A percentile compares a stretch with the other conserved stretches of the same genome.
These are phyloP conservation scores for Sporothrix phasma DNA, from an alignment of 2,329 filamentous ascomycete genomes.

Conservation along the genomic window DNA sequence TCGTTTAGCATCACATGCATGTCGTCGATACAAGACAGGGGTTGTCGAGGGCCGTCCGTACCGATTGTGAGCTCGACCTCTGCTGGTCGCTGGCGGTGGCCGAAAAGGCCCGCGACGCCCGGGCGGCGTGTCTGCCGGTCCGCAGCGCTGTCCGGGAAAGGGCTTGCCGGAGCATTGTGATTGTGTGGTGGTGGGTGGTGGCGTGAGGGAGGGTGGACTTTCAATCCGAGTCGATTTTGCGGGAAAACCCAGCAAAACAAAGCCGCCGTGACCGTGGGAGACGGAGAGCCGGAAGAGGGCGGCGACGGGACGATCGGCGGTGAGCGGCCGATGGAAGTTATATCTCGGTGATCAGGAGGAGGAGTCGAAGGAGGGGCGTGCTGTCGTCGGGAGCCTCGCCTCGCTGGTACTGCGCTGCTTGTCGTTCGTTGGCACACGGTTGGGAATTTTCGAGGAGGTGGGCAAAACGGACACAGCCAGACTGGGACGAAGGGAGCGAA, in stretches of 20 bases:
- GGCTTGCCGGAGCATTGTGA: slow-evolving; percentile 58
- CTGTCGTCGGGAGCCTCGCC: slow-evolving; percentile 1
- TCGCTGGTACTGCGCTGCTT: neutral
- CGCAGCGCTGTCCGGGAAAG: slow-evolving; percentile 59
- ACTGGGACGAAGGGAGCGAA: slow-evolving; percentile 19
- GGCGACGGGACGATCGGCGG: neutral
- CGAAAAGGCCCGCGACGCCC: slow-evolving; percentile 68
- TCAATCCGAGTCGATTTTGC: slow-evolving; percentile 22
- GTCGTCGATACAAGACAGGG: neutral
- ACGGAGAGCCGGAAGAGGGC: slow-evolving; percentile 11
- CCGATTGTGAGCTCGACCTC: slow-evolving; percentile 97
- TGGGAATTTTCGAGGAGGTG: slow-evolving; percentile 17
- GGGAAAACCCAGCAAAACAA: slow-evolving; percentile 8
- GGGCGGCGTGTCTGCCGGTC: slow-evolving; percentile 48
- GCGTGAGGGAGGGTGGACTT: slow-evolving; percentile 20
- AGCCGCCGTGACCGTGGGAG: slow-evolving; percentile 12
- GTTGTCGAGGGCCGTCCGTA: slow-evolving; percentile 33
- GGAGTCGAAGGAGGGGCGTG: neutral
- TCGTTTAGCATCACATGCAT: slow-evolving; percentile 1
- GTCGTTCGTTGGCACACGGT: slow-evolving; percentile 3
- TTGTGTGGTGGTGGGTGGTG: slow-evolving; percentile 25
- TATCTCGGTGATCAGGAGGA: neutral
- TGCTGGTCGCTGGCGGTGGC: slow-evolving; percentile 68
- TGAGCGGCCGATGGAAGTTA: neutral
- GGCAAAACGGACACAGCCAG: slow-evolving; percentile 12